A percentile compares a stretch with the other conserved stretches of the same genome.
Conservation (phyloP, 352 stramenopile species). For the Pythium angustatum region DNA sequence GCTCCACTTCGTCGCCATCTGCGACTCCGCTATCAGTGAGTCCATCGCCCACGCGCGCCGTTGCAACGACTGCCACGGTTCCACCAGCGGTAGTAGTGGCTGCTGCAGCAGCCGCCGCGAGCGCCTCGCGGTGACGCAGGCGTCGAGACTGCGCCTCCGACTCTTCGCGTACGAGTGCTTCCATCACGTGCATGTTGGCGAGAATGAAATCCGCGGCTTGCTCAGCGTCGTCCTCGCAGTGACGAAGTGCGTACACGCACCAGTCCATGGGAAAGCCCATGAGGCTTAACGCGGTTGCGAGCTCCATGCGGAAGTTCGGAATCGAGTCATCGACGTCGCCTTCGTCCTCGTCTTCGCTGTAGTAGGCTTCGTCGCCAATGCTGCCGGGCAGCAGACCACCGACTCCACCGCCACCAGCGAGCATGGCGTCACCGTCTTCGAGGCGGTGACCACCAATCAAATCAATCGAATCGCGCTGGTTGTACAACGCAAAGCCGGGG, state of each 20-base stretch:
- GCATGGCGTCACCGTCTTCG: conserved; percentile 58
- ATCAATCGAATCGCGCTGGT: conserved; percentile 86
- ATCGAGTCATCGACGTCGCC: conserved; percentile 57
- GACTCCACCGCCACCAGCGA: conserved; percentile 31
- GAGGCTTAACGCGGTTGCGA: conserved; percentile 74
- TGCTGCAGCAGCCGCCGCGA: conserved; percentile 17
- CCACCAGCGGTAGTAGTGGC: background rate
- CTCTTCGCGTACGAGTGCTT: conserved; percentile 77
- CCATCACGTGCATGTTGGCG: conserved; percentile 83
- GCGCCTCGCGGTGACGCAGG: conserved; percentile 43
- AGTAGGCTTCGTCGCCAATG: conserved; percentile 72
- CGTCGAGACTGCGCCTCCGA: conserved; percentile 51
- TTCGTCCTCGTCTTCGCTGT: conserved; percentile 83
- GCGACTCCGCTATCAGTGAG: background rate
- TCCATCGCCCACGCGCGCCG: background rate
- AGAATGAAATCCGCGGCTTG: conserved; percentile 84
- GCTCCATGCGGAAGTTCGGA: conserved; percentile 85
- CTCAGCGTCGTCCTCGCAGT: conserved; percentile 85
- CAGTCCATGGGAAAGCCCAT: conserved; percentile 90
- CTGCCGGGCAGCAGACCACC: conserved; percentile 28
- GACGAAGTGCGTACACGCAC: conserved; percentile 79
- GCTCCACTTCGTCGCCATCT: background rate
- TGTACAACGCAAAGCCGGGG: conserved; percentile 86
- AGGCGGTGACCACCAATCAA: conserved; percentile 83
- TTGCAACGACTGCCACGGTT: background rate